These are phyloP conservation scores for Amoebophrya sp. DNA, from an alignment of 169 alveolate species.

Conservation along the genomic window DNA sequence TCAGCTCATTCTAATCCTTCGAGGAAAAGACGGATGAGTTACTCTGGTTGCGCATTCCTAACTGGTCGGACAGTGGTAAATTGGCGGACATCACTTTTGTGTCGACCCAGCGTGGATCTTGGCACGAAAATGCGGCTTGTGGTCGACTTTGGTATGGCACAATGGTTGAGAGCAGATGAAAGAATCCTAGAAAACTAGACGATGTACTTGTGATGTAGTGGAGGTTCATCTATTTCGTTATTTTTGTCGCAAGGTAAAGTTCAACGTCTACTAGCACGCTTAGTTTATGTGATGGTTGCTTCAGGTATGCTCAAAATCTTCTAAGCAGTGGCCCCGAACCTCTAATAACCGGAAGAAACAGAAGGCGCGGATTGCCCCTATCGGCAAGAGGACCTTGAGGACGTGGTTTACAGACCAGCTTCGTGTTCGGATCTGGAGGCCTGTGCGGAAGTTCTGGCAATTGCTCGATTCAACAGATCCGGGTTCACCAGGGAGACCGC, in stretches of 20 bases:
- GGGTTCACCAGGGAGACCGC: not conserved
- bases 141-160: not conserved
- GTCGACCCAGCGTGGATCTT: not conserved
- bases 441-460: not conserved
- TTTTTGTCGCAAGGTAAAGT: too few relatives aligned
- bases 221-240: too few relatives aligned
- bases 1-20: too few relatives aligned
- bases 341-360: not conserved
- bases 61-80: constrained; percentile 9
- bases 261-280: too few relatives aligned
- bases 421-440: not conserved
- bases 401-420: not conserved
- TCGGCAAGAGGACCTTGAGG: not conserved
- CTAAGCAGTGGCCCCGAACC: too few relatives aligned
- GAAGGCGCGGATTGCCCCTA: not conserved
- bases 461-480: not conserved
- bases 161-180: too few relatives aligned
- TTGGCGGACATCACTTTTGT: not conserved
- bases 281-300: too few relatives aligned
- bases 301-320: too few relatives aligned
- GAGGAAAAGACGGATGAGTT: not conserved
- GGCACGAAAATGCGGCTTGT: not conserved
- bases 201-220: too few relatives aligned
- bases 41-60: constrained; percentile 30
- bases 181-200: too few relatives aligned